Conservation (phyloP, 2,329 filamentous ascomycete species). For the Cryoendolithus antarcticus region DNA sequence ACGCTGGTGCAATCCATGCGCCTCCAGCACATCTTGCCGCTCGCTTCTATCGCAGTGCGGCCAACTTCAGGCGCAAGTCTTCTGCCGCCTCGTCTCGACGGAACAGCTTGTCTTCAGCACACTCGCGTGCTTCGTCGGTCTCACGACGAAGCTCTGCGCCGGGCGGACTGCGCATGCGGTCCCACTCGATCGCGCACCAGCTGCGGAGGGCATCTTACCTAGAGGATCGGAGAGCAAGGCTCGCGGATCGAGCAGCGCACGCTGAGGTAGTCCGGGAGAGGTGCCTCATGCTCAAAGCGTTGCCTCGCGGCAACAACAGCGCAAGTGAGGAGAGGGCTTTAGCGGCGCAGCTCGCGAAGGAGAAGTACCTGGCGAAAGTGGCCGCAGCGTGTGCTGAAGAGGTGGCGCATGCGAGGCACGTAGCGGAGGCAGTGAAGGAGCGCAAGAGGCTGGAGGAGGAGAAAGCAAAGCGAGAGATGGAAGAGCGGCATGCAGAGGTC, state of each 20-base stretch:
- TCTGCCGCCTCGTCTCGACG: constrained; percentile 68
- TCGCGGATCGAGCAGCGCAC: constrained; percentile 69
- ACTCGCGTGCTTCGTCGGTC: constrained; percentile 56
- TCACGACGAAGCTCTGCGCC: constrained; percentile 31
- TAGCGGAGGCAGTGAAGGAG: constrained; percentile 73
- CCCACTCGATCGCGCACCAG: constrained; percentile 66
- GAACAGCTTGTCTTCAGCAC: constrained; percentile 66
- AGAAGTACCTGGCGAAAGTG: constrained; percentile 71
- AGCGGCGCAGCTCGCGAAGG: constrained; percentile 64
- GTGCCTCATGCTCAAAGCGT: constrained; percentile 61
- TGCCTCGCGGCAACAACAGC: constrained; percentile 44
- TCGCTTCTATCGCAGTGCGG: constrained; percentile 55
- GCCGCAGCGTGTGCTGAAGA: constrained; percentile 72
- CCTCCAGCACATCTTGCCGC: constrained; percentile 68
- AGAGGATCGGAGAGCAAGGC: constrained; percentile 64
- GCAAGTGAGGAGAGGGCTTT: constrained; percentile 64
- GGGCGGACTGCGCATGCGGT: constrained; percentile 43
- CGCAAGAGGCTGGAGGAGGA: constrained; percentile 62
- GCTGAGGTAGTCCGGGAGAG: constrained; percentile 71
- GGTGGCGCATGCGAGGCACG: constrained; percentile 67
- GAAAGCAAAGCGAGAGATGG: constrained; percentile 60
- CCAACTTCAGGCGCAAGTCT: constrained; percentile 54
- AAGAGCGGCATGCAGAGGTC: constrained; percentile 67
- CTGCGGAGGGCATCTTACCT: constrained; percentile 68
- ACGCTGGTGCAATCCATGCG: constrained; percentile 32